Evolutionary conservation across 2,329 filamentous ascomycete species (phyloP).

Genomic region (Calonectria pseudoturangicola): DNA sequence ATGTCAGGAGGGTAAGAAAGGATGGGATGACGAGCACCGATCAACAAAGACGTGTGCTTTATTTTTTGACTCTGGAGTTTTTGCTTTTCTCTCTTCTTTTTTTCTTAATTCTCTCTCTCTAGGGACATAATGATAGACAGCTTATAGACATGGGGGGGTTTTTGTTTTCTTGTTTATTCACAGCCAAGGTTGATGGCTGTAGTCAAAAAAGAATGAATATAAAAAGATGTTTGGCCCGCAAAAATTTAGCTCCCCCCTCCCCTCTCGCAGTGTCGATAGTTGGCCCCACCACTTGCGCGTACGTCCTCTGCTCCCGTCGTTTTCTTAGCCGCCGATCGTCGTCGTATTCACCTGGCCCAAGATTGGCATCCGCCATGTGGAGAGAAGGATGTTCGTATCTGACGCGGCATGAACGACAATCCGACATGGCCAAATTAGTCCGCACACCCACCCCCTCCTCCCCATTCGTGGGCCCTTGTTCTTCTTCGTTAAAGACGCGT

Average conservation of each 20-base stretch:
- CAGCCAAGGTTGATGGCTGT: constrained; percentile 25
- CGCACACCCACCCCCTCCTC: background rate
- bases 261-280: background rate
- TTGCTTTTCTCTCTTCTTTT: background rate
- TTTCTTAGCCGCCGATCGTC: background rate
- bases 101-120: background rate
- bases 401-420: constrained; percentile 16
- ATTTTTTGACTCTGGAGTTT: background rate
- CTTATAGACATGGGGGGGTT: constrained; percentile 2
- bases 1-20: constrained; percentile 8
- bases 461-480: background rate
- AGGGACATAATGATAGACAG: constrained; percentile 6
- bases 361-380: constrained; percentile 14
- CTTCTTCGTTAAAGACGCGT: too few relatives aligned
- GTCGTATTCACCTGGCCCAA: constrained; percentile 20
- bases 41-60: background rate
- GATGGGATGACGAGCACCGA: background rate
- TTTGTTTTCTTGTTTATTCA: background rate
- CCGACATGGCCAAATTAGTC: background rate
- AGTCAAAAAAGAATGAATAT: background rate
- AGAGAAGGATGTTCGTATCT: constrained; percentile 18
- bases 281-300: constrained; percentile 2
- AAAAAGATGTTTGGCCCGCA: background rate
- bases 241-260: background rate
- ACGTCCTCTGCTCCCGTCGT: background rate